Base-by-base conservation (phyloP, 140 eudicot genomes). In the Anethum foeniculum region DNA sequence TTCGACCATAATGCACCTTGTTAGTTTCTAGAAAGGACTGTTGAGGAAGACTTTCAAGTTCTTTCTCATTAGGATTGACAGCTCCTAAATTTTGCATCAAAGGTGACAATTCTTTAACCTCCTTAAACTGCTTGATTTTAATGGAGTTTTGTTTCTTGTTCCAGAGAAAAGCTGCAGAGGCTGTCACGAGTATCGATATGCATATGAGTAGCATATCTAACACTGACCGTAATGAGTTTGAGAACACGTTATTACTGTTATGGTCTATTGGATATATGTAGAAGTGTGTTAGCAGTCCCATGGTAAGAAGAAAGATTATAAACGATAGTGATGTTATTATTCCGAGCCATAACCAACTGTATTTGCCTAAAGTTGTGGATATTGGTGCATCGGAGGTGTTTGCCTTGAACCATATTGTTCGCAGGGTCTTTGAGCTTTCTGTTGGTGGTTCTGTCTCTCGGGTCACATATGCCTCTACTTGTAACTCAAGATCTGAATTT, bases 401-500 rank as follows among this genome's bases (percentile, higher is more conserved):
- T 0, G 85, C 81, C n/a, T 83, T 84, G 88, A 86, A 84, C 92
- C 90, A 80, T 30, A 81, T 28, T 49, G 92, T 81, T 7, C 52
- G 54, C 18, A 67, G 8, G 52, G 36, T 49, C 67, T 32, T 80
- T 27, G 58, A 21, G n/a, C 32, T 30, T 30, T 76, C 60, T 43
- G 82, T 44, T 12, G 69, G 49, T 6, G 82, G 90, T 6, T 58
- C 81, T 14, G 82, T 84, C 62, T 92, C 94, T 84, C 93, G 77
- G n/a, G 97, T 94, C 64, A 94, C 93, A 75, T 94, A 90, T 71
- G 97, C 98, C 80, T 94, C 92, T 27, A 92, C 89, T 79, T 94
- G 97, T 32, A 94, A 36, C 16, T 82, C 88, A 12, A 92, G 75
- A 38, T 85, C 83, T n/a, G 94, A 85, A 9, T 88, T 16, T 18